Evolutionary conservation across 2,329 filamentous ascomycete genomes (phyloP).

Genomic region (Fusarium luffae): DNA sequence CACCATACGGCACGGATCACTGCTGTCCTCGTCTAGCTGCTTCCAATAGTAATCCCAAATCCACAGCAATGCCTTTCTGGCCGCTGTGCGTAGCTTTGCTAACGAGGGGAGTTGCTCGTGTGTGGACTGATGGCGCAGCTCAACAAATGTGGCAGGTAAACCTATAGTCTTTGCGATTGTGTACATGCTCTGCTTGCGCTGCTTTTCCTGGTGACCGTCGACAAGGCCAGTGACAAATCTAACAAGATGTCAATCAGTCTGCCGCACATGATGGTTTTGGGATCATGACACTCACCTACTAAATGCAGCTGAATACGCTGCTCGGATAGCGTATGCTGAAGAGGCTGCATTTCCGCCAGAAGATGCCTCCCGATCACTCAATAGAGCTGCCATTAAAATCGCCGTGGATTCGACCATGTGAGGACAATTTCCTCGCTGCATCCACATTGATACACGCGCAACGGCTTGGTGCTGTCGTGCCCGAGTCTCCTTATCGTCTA

Average conservation of each 20-base stretch:
- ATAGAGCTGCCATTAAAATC: conserved; percentile 74
- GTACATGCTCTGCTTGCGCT: conserved; percentile 78
- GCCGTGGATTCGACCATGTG: conserved; percentile 84
- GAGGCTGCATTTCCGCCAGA: conserved; percentile 51
- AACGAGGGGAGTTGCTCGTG: conserved; percentile 88
- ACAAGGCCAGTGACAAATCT: conserved; percentile 85
- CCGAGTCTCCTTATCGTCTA: conserved; percentile 32
- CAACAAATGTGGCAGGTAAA: conserved; percentile 83
- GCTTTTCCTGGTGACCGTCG: conserved; percentile 76
- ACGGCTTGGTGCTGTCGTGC: conserved; percentile 60
- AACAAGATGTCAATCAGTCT: conserved; percentile 15
- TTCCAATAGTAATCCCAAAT: conserved; percentile 92
- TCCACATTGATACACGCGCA: conserved; percentile 73
- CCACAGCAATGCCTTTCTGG: conserved; percentile 79
- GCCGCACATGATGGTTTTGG: not conserved
- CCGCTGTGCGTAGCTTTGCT: conserved; percentile 75
- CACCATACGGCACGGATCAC: conserved; percentile 49
- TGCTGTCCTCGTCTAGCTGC: conserved; percentile 53
- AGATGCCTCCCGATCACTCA: conserved; percentile 66
- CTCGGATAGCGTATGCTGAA: conserved; percentile 69
- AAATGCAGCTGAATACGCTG: conserved; percentile 80
- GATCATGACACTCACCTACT: conserved; percentile 67
- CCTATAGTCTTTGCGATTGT: conserved; percentile 74
- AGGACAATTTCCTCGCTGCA: conserved; percentile 78
- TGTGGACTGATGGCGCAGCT: conserved; percentile 88